Base-by-base conservation (phyloP, 2,329 filamentous ascomycete genomes). In the Aspergillus phoenicis region DNA sequence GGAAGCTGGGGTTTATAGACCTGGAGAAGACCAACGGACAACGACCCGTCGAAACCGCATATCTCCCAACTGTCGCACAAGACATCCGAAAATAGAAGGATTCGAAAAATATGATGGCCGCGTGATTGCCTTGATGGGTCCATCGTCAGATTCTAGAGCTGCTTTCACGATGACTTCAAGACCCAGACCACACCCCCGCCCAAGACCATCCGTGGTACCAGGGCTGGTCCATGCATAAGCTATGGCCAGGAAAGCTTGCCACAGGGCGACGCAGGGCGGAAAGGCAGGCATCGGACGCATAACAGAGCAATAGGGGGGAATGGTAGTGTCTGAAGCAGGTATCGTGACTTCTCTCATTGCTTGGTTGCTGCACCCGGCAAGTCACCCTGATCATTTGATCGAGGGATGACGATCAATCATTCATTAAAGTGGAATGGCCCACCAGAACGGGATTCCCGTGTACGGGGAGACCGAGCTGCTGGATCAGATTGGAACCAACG, bases 131-230 rank as follows among this genome's bases (percentile, higher is more conserved):
- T 65, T 45, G 62, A 63, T 67, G 60, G 62, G 57, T 57, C 57
- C 53, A 52, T 61, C 43, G 41, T 52, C 57, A 52, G 49, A 52
- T 33, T 66, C 65, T 61, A 64, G 63, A 66, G 62, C 52, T 68
- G 65, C 60, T 67, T 66, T 69, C 66, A 68, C 68, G 57, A 67
- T 71, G 65, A 68, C 63, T 65, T 68, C 65, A 66, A 66, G 64
- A 64, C 62, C 68, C 63, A 69, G 64, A 64, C 54, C 64, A 62
- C 53, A 24, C 58, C 55, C 61, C 58, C 36, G 53, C 52, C 52
- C 53, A 64, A 54, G 64, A 70, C 56, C 64, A 68, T 65, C 68
- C 69, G 70, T 58, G 66, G 68, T 63, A 68, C 64, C 57, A 52
- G 52, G 59, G 17, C 61, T 58, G 58, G 52, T 41, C 47, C 57